Evolutionary conservation across 257 asterid genomes (phyloP), one percentile per base, ranked within the genome.

Genomic region (Rehmannia glutinosa): DNA sequence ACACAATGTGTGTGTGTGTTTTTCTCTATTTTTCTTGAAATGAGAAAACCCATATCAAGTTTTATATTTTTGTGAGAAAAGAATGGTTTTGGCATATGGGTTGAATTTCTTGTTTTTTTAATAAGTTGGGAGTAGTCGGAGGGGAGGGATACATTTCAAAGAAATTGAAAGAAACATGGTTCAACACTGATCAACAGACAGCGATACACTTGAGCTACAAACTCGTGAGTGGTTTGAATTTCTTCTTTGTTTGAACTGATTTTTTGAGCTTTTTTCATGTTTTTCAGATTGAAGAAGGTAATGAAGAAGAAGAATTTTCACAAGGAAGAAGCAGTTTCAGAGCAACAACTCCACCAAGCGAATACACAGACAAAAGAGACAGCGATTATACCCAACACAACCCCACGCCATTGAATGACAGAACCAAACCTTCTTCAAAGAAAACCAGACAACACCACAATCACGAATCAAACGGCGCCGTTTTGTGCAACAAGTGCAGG

Each of bases 281-380:
- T 62, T 67, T 72, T 55, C 62, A 93, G 99, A 90, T 93, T 68
- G 96, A 85, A 77, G 99, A 93, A 79, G 96, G 97, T 0, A 88
- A 88, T 51, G 97, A 91, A 63, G 99, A 93, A 1, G 99, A 91
- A 20, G 96, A 85, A 49, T 75, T 72, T 35, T 86, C 94, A 21
- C 90, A 78, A 64, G 92, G 87, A 32, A 72, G 90, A 8, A 73
- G 56, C 70, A 86, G 96, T 71, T 86, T 67, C 80, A 73, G 82
- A 69, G 83, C 81, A 52, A 85, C 86, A 2, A 84, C 94, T 2
- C 80, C 76, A 6, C 77, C 75, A 4, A 83, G 88, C 38, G 95
- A 81, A n/a, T 50, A 12, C 45, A 21, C 49, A 13, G 81, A 77
- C n/a, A 66, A 17, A 32, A 66, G 74, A 33, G 78, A 74, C 27